Percentiles rank a stretch among this genome's conserved stretches.
Evolutionary conservation across 1,284 basidiomycete genomes (phyloP).

Genomic region (Apiotrichum akiyoshidainum): DNA sequence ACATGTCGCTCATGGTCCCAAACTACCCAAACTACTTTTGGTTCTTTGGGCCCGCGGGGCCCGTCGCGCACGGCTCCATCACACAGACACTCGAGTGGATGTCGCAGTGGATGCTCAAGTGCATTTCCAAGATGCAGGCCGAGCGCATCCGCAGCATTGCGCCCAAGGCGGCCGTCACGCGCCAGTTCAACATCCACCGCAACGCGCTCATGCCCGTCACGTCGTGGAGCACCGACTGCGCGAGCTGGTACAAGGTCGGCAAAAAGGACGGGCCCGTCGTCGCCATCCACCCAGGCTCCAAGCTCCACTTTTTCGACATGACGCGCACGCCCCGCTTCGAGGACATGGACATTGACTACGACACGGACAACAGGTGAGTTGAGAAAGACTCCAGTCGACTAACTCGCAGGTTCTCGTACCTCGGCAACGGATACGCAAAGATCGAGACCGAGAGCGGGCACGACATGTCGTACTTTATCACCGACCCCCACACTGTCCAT

Average conservation of each 20-base stretch:
- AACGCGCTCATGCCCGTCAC: slow-evolving; percentile 30
- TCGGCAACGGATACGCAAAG: slow-evolving; percentile 34
- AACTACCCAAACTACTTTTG: slow-evolving; percentile 38
- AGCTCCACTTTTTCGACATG: slow-evolving; percentile 32
- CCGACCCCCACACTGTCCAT: slow-evolving; percentile 4
- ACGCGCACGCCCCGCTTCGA: slow-evolving; percentile 36
- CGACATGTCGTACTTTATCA: slow-evolving; percentile 16
- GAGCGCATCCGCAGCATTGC: slow-evolving; percentile 29
- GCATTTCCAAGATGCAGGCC: slow-evolving; percentile 28
- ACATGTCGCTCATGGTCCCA: slow-evolving; percentile 35
- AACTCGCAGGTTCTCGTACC: slow-evolving; percentile 22
- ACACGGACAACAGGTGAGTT: slow-evolving; percentile 20
- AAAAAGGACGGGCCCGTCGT: slow-evolving; percentile 16
- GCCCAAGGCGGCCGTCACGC: slow-evolving; percentile 28
- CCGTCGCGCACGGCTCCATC: slow-evolving; percentile 30
- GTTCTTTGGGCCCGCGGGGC: slow-evolving; percentile 31
- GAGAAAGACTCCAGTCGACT: no score
- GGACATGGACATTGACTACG: slow-evolving; percentile 35
- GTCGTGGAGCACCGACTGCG: slow-evolving; percentile 31
- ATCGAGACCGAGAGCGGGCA: slow-evolving; percentile 25
- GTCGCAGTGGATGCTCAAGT: slow-evolving; percentile 17
- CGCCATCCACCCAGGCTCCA: slow-evolving; percentile 25
- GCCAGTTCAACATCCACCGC: slow-evolving; percentile 39
- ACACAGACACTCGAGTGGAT: slow-evolving; percentile 28
- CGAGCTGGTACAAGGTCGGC: slow-evolving; percentile 31